A percentile compares a stretch with the other conserved stretches of the same genome.
Evolutionary conservation across 2,329 filamentous ascomycete species (phyloP).

Genomic region (Aspergillus sclerotialis): DNA sequence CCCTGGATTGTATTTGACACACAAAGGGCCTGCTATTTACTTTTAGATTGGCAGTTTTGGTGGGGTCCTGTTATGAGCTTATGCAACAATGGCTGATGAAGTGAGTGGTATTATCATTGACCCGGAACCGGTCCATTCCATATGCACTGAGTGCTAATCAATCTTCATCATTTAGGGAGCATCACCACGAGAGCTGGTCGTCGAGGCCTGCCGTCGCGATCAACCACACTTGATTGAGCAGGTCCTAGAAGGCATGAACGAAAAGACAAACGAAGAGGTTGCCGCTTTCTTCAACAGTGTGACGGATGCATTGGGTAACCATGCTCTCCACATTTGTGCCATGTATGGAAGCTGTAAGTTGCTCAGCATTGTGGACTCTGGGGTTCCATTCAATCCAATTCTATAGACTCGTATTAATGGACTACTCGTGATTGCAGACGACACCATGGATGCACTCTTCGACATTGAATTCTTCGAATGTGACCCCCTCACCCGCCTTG

Average conservation of each 20-base stretch:
- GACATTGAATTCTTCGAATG: slow-evolving; percentile 44
- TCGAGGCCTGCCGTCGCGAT: slow-evolving; percentile 90
- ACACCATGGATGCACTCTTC: slow-evolving; percentile 41
- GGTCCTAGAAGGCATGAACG: slow-evolving; percentile 56
- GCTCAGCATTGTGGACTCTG: not conserved
- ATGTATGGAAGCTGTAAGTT: slow-evolving; percentile 73
- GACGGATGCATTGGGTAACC: slow-evolving; percentile 77
- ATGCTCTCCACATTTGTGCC: slow-evolving; percentile 84
- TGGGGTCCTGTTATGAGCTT: too few relatives aligned
- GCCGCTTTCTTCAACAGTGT: slow-evolving; percentile 78
- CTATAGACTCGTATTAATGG: not conserved
- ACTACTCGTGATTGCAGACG: slow-evolving; percentile 26
- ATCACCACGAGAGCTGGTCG: slow-evolving; percentile 72
- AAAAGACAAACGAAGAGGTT: slow-evolving; percentile 55
- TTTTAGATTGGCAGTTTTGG: too few relatives aligned
- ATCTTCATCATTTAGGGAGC: slow-evolving; percentile 57
- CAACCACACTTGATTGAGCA: slow-evolving; percentile 79
- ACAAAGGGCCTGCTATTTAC: too few relatives aligned
- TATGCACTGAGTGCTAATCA: too few relatives aligned
- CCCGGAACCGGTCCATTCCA: too few relatives aligned
- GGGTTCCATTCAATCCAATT: too few relatives aligned
- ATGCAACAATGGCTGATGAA: slow-evolving; percentile 36
- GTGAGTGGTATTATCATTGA: slow-evolving; percentile 18
- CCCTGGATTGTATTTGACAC: too few relatives aligned
- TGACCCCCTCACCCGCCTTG: slow-evolving; percentile 39